Evolutionary conservation across 2,329 filamentous ascomycete genomes (phyloP).

Genomic region (Lachnellula suecica): DNA sequence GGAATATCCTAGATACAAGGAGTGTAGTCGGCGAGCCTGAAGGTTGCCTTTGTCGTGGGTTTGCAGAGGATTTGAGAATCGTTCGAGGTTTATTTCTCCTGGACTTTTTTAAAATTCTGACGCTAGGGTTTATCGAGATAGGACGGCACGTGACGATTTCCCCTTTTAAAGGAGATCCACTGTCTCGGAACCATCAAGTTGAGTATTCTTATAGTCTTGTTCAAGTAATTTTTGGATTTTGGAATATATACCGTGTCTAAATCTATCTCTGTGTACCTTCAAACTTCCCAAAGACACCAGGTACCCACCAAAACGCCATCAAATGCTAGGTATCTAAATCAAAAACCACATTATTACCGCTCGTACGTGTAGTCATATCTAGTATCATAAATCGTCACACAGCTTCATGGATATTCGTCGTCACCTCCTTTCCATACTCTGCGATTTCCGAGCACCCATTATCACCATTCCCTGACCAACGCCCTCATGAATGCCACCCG

Average conservation of each 20-base stretch:
- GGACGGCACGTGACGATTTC: neutral
- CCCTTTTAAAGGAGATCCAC: neutral
- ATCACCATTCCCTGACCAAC: conserved; percentile 52
- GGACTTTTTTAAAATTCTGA: neutral
- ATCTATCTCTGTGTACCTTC: no score
- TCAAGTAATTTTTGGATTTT: no score
- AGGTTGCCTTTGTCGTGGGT: conserved; percentile 2
- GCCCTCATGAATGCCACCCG: conserved; percentile 67
- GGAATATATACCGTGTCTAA: no score
- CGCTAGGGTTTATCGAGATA: neutral
- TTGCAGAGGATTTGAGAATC: neutral
- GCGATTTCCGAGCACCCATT: conserved; percentile 34
- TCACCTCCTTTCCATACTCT: conserved; percentile 6
- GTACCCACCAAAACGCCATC: neutral
- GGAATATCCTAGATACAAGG: conserved; percentile 10
- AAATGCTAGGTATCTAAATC: neutral
- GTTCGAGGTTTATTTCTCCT: neutral
- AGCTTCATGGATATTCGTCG: no score
- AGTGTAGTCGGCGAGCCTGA: conserved; percentile 10
- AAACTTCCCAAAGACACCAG: no score
- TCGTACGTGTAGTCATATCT: neutral
- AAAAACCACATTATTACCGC: neutral
- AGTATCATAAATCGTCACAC: conserved; percentile 2
- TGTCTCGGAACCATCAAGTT: no score
- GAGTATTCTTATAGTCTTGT: no score